Conservation (phyloP, 805 yeast species). For the Kurtzmaniella cleridarum region DNA sequence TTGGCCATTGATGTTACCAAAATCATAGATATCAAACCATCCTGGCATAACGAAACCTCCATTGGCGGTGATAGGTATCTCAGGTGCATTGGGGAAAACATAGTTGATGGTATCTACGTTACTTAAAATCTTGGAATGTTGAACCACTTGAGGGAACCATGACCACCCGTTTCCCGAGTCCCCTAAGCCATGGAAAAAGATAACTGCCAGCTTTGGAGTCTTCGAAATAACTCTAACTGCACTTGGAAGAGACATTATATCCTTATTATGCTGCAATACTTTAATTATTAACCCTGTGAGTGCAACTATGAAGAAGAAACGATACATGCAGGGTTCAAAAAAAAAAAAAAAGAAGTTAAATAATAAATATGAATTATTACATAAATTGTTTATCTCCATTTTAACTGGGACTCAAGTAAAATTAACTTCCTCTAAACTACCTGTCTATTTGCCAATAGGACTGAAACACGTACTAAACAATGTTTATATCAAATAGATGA, state of each 20-base stretch:
- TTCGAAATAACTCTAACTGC: slow-evolving; percentile 21
- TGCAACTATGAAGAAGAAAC: too few species aligned
- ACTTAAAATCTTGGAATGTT: slow-evolving; percentile 37
- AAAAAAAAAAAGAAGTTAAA: too few species aligned
- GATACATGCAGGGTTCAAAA: too few species aligned
- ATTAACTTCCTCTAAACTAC: too few species aligned
- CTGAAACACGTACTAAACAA: too few species aligned
- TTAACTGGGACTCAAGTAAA: too few species aligned
- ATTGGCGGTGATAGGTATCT: slow-evolving; percentile 59
- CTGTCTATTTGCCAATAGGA: too few species aligned
- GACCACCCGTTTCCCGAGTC: slow-evolving; percentile 90
- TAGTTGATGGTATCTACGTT: slow-evolving; percentile 51
- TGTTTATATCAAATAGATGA: too few species aligned
- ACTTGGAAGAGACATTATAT: slow-evolving; percentile 4
- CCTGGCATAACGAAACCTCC: slow-evolving; percentile 67
- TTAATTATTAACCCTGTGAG: too few species aligned
- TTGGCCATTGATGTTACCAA: slow-evolving; percentile 42
- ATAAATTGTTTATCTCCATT: too few species aligned
- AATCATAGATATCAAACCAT: slow-evolving; percentile 76
- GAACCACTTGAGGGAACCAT: slow-evolving; percentile 65
- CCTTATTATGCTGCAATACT: too few species aligned
- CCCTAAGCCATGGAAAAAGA: slow-evolving; percentile 86
- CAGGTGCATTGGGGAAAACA: slow-evolving; percentile 90
- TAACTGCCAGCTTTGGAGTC: slow-evolving; percentile 46
- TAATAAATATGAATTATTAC: too few species aligned